Conservation (phyloP, 805 yeast genomes). For the Metahyphopichia silvanorum region DNA sequence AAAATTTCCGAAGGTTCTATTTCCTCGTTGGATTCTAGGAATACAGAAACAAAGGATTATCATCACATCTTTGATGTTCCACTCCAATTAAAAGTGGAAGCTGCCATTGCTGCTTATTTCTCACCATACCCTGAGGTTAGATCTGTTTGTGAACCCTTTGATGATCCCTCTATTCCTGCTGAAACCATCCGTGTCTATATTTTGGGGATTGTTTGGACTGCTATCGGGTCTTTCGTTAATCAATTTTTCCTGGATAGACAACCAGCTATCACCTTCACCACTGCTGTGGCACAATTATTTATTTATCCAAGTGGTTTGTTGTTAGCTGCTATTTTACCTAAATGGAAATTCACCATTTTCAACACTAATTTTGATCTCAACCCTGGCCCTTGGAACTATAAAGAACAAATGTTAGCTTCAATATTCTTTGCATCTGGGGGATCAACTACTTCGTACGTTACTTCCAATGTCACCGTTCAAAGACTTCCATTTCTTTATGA, state of each 20-base stretch:
- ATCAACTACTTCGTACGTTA: slow-evolving; percentile 10
- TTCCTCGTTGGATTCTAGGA: neutral
- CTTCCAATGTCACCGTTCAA: slow-evolving; percentile 16
- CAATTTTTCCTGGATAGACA: slow-evolving; percentile 54
- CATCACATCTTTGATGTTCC: slow-evolving; percentile 11
- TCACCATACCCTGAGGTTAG: slow-evolving; percentile 33
- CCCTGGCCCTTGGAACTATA: slow-evolving; percentile 39
- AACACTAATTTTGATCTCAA: slow-evolving; percentile 3
- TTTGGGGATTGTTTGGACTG: slow-evolving; percentile 48
- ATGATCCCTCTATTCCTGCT: slow-evolving; percentile 30
- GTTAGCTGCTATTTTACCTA: slow-evolving; percentile 31
- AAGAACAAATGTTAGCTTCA: slow-evolving; percentile 67
- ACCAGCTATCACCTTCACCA: slow-evolving; percentile 41
- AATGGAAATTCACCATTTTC: slow-evolving; percentile 21
- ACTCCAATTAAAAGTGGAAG: slow-evolving; percentile 36
- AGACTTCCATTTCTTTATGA: slow-evolving; percentile 25
- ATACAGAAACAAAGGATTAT: neutral
- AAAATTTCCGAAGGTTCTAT: neutral
- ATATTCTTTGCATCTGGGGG: slow-evolving; percentile 21
- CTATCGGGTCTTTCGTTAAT: slow-evolving; percentile 51
- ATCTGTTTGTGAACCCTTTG: slow-evolving; percentile 27
- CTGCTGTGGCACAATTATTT: slow-evolving; percentile 44
- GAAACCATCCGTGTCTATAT: slow-evolving; percentile 49
- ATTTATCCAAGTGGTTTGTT: slow-evolving; percentile 43
- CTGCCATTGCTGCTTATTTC: slow-evolving; percentile 35